Evolutionary conservation across 1,139 yeast genomes (phyloP).

Genomic region (Kazachstania sp.): DNA sequence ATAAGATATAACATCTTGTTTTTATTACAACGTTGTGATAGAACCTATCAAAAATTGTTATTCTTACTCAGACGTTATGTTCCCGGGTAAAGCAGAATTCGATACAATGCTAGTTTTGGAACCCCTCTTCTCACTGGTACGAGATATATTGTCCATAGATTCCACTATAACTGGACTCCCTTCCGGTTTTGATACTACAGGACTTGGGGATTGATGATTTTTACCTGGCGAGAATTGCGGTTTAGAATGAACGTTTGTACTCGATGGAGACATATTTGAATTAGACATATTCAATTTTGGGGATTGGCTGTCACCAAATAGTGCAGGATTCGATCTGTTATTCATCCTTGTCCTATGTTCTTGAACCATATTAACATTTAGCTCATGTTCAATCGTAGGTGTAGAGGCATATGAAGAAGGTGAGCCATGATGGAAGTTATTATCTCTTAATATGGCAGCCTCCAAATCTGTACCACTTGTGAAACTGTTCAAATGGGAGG

Average conservation of each 20-base stretch:
- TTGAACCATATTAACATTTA: background rate
- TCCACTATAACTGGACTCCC: background rate
- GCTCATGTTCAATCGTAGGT: background rate
- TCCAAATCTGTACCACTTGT: background rate
- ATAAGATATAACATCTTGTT: background rate
- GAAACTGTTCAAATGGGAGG: background rate
- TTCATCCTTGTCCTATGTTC: conserved; percentile 1
- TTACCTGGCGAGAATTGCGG: background rate
- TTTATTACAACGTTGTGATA: no score
- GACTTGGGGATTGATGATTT: background rate
- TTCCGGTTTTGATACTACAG: background rate
- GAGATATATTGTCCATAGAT: background rate
- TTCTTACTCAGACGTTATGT: no score
- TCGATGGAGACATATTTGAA: background rate
- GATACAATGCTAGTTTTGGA: background rate
- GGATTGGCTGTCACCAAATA: background rate
- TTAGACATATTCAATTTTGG: background rate
- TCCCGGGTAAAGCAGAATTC: no score
- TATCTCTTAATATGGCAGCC: background rate
- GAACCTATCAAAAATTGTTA: no score
- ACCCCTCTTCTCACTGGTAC: background rate
- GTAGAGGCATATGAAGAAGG: conserved; percentile 2
- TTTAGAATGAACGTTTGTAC: background rate
- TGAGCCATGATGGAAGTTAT: conserved; percentile 2
- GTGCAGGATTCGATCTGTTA: background rate